phyloP scores from a whole-genome alignment of 164 flowering plant species.

The Piper betle region DNA sequence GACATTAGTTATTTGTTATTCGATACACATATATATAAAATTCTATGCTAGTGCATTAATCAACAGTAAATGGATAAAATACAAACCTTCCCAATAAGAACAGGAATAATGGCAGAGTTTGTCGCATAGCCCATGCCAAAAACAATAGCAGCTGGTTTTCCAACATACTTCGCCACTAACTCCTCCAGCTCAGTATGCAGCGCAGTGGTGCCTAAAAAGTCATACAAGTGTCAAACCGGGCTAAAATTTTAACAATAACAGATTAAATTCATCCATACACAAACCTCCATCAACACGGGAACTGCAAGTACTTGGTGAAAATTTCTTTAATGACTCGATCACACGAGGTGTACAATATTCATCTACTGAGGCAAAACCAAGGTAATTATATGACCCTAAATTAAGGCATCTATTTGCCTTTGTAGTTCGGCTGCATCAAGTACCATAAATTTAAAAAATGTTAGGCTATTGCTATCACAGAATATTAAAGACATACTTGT shows the following conservation, averaged over 20 bases:
- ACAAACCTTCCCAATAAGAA: slow-evolving; percentile 71
- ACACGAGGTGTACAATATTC: slow-evolving; percentile 96
- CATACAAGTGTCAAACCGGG: slow-evolving; percentile 8
- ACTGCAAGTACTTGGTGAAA: slow-evolving; percentile 83
- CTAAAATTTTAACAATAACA: background rate
- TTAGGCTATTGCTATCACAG: background rate
- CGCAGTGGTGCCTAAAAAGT: slow-evolving; percentile 53
- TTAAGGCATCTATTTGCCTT: slow-evolving; percentile 61
- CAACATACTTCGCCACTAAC: slow-evolving; percentile 75
- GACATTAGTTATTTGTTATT: no score
- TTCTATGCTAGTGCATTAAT: background rate
- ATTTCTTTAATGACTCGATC: slow-evolving; percentile 59
- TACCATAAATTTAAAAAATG: background rate
- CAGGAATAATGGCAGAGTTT: slow-evolving; percentile 87
- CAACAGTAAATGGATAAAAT: background rate
- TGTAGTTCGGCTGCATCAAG: slow-evolving; percentile 56
- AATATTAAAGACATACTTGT: background rate
- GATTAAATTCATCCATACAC: background rate
- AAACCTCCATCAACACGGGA: slow-evolving; percentile 86
- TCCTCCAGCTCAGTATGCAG: slow-evolving; percentile 72
- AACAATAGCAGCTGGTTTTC: slow-evolving; percentile 81
- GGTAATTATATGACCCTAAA: slow-evolving; percentile 95
- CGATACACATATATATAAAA: no score
- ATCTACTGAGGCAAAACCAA: slow-evolving; percentile 93
- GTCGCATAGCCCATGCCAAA: slow-evolving; percentile 96